phyloP scores from a whole-genome alignment of 345 rosid species.

The Aquilaria sinensis region DNA sequence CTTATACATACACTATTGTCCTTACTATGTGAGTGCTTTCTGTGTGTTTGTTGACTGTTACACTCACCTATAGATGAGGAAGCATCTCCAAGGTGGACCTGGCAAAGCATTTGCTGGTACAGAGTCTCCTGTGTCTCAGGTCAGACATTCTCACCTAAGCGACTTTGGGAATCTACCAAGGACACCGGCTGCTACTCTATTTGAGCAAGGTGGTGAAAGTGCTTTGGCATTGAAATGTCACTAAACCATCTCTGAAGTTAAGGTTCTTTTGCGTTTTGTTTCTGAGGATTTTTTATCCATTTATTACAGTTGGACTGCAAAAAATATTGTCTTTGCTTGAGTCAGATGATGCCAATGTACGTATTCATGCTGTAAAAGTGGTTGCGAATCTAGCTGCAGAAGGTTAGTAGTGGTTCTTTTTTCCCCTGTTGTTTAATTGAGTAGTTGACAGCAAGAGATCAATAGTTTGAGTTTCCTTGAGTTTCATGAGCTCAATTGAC shows the following conservation, averaged over 20 bases:
- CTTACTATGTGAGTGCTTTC: no score
- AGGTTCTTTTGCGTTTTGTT: background rate
- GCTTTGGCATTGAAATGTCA: constrained; percentile 1
- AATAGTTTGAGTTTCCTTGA: no score
- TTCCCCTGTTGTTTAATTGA: background rate
- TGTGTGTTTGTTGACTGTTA: background rate
- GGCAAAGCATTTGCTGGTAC: constrained; percentile 44
- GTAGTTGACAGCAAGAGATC: no score
- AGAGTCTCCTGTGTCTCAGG: constrained; percentile 44
- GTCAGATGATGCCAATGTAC: constrained; percentile 91
- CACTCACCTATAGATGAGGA: constrained; percentile 46
- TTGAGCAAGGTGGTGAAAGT: constrained; percentile 76
- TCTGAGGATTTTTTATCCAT: constrained; percentile 6
- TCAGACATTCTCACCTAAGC: constrained; percentile 42
- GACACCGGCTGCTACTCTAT: constrained; percentile 62
- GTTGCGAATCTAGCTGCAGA: constrained; percentile 98
- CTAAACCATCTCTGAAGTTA: background rate
- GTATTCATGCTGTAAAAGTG: constrained; percentile 96
- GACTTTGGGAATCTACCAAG: constrained; percentile 55
- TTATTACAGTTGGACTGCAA: constrained; percentile 69
- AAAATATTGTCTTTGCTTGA: constrained; percentile 82
- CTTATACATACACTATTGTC: background rate
- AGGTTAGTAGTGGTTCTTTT: constrained; percentile 36
- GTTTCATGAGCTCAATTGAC: no score
- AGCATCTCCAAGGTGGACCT: constrained; percentile 49